A percentile compares a stretch with the other conserved stretches of the same genome.
Evolutionary conservation across 1,284 basidiomycete species (phyloP).

Genomic region (Heterobasidion annosum): DNA sequence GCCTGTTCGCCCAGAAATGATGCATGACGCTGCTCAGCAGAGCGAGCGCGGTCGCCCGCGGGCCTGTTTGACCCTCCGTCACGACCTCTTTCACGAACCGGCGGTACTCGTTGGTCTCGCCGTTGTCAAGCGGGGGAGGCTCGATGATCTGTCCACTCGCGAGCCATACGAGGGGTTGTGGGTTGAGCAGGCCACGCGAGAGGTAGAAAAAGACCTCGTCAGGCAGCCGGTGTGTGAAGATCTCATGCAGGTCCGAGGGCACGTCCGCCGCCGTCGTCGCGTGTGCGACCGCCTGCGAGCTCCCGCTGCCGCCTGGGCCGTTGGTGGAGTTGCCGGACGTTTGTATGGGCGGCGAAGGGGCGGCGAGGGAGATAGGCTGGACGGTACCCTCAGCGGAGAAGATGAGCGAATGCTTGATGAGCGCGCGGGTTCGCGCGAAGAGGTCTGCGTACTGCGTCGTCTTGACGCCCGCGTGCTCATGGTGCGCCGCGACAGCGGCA

Average conservation of each 20-base stretch:
- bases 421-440: slow-evolving; percentile 84
- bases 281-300: slow-evolving; percentile 41
- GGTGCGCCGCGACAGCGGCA: slow-evolving; percentile 68
- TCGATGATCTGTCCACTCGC: slow-evolving; percentile 83
- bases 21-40: slow-evolving; percentile 74
- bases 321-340: too few species aligned
- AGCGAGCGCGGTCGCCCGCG: slow-evolving; percentile 85
- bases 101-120: slow-evolving; percentile 90
- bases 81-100: slow-evolving; percentile 94
- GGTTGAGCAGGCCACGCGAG: slow-evolving; percentile 83
- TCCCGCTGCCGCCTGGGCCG: too few species aligned
- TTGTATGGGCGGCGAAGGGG: slow-evolving; percentile 35
- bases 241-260: slow-evolving; percentile 86
- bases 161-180: slow-evolving; percentile 86
- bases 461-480: slow-evolving; percentile 74
- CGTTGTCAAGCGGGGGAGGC: slow-evolving; percentile 87
- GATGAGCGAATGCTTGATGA: slow-evolving; percentile 91
- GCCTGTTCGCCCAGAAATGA: slow-evolving; percentile 71
- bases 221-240: slow-evolving; percentile 91
- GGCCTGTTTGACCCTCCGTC: slow-evolving; percentile 87
- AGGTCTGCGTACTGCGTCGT: slow-evolving; percentile 74
- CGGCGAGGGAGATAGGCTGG: slow-evolving; percentile 76
- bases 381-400: slow-evolving; percentile 88
- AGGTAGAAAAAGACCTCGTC: slow-evolving; percentile 97
- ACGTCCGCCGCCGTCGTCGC: slow-evolving; percentile 81